phyloP scores from a whole-genome alignment of 1,139 yeast genomes.

The Debaryomyces singareniensis region DNA sequence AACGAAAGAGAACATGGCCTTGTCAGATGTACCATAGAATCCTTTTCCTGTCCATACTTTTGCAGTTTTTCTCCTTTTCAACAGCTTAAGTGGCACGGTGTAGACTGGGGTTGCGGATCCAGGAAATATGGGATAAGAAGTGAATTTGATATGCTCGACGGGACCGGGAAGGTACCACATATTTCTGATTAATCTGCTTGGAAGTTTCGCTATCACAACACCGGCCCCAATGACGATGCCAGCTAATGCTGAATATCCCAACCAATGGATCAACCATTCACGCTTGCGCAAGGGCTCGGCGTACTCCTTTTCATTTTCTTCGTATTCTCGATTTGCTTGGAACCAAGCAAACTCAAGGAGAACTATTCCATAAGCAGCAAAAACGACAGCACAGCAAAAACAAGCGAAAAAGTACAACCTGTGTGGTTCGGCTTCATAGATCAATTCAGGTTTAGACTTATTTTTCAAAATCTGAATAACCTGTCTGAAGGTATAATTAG shows the following conservation, averaged over 20 bases:
- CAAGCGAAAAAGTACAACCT: slow-evolving; percentile 66
- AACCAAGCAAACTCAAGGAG: slow-evolving; percentile 52
- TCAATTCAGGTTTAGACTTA: slow-evolving; percentile 60
- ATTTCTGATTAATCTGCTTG: slow-evolving; percentile 65
- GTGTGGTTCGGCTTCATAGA: slow-evolving; percentile 83
- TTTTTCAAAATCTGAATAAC: slow-evolving; percentile 55
- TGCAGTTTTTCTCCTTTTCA: slow-evolving; percentile 54
- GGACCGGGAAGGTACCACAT: slow-evolving; percentile 69
- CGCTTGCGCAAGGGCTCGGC: slow-evolving; percentile 28
- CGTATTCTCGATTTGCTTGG: slow-evolving; percentile 52
- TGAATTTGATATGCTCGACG: slow-evolving; percentile 52
- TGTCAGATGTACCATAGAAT: slow-evolving; percentile 77
- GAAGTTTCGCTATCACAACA: slow-evolving; percentile 44
- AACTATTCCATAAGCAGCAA: slow-evolving; percentile 62
- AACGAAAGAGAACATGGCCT: slow-evolving; percentile 66
- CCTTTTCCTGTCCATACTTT: slow-evolving; percentile 84
- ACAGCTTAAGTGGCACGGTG: slow-evolving; percentile 53
- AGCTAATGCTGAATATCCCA: slow-evolving; percentile 29
- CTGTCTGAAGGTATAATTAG: slow-evolving; percentile 50
- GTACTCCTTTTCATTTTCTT: slow-evolving; percentile 48
- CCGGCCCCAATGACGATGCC: slow-evolving; percentile 33
- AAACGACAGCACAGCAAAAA: slow-evolving; percentile 61
- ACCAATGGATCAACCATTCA: slow-evolving; percentile 29
- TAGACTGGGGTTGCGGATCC: slow-evolving; percentile 72
- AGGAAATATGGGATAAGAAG: slow-evolving; percentile 71